Conservation (phyloP, 1,284 basidiomycete genomes). For the Anthracocystis panici-leucophaei region DNA sequence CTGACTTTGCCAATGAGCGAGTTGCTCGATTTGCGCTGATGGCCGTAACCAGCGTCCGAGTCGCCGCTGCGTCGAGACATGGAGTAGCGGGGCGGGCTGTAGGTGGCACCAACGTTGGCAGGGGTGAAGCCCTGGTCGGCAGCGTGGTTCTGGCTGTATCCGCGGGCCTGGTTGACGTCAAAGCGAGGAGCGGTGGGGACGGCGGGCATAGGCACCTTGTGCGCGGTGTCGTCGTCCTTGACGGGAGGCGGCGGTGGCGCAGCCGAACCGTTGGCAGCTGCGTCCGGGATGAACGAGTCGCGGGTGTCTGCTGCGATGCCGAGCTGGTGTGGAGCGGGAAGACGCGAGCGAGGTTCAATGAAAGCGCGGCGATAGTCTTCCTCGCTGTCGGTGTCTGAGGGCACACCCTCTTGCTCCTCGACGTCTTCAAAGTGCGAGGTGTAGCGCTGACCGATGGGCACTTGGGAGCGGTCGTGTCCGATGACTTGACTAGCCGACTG, state of each 20-base stretch:
- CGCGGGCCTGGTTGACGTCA: constrained; percentile 50
- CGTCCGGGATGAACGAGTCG: constrained; percentile 44
- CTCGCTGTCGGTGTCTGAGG: constrained; percentile 55
- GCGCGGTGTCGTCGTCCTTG: constrained; percentile 36
- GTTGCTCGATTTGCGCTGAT: constrained; percentile 49
- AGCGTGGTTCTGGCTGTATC: constrained; percentile 30
- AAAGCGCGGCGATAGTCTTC: constrained; percentile 55
- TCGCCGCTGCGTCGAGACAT: constrained; percentile 40
- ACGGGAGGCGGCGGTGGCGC: constrained; percentile 27
- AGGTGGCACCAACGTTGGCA: constrained; percentile 7
- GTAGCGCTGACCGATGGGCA: constrained; percentile 48
- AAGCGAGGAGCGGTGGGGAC: constrained; percentile 57
- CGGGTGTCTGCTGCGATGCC: constrained; percentile 46
- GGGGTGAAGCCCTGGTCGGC: constrained; percentile 38
- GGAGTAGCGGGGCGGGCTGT: constrained; percentile 39
- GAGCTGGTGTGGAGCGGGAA: constrained; percentile 52
- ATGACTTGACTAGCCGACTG: constrained; percentile 70
- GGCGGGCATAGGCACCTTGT: constrained; percentile 39
- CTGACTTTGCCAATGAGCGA: constrained; percentile 64
- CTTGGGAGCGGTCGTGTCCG: constrained; percentile 41
- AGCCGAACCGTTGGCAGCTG: constrained; percentile 20
- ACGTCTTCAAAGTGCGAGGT: constrained; percentile 59
- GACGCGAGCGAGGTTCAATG: constrained; percentile 46
- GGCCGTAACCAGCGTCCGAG: constrained; percentile 41
- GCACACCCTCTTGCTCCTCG: constrained; percentile 50